Base-by-base conservation (phyloP, 495 filamentous ascomycete species). In the Penicillium samsonianum region DNA sequence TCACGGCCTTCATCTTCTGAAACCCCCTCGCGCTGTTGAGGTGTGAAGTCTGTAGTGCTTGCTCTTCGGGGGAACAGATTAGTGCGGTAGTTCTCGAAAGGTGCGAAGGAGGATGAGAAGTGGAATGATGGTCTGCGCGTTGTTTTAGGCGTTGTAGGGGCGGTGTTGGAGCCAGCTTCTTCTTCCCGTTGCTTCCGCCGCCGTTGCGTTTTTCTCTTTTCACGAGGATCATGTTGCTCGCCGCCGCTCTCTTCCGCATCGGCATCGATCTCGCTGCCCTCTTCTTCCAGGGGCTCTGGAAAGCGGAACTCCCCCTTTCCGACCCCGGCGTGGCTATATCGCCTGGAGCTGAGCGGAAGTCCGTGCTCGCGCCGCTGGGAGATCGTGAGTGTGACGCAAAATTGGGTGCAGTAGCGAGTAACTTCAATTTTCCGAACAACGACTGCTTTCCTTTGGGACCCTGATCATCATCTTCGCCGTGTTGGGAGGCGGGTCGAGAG, bases 1-100 rank as follows among this genome's bases (percentile, higher is more conserved):
- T 93, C 86, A 19, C 91, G 85, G 28, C 91, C 91, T 68, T 96
- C 92, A 55, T 92, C 92, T 67, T 97, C 92, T 16, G 92, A 97
- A 7, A 93, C 75, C 19, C 87, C 90, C 48, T 85, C 83, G 35
- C 87, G 83, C 25, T 82, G 83, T 43, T 92, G 83, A 3, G 82
- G 78, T 6, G 76, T 76, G 48, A 85, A 74, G 59, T 92, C 90
- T 2, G 80, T 82, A 65, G 86, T 85, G 25, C 87, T 91, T 10
- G 85, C 82, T 55, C 90, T 81, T 42, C 89, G 84, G 30, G 77
- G 78, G 51, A 90, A 75, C 23, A 89, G 83, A 30, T 77, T 75
- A 17, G 77, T 73, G 31, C 80, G 73, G 35, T 76, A 74, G 20
- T 67, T 75, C 19, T 82, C 79, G 28, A 75, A 77, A 3, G 74